Percentiles rank a stretch among this genome's conserved stretches.
Conservation (phyloP, 1,139 yeast species). For the Blastobotrys proliferans region DNA sequence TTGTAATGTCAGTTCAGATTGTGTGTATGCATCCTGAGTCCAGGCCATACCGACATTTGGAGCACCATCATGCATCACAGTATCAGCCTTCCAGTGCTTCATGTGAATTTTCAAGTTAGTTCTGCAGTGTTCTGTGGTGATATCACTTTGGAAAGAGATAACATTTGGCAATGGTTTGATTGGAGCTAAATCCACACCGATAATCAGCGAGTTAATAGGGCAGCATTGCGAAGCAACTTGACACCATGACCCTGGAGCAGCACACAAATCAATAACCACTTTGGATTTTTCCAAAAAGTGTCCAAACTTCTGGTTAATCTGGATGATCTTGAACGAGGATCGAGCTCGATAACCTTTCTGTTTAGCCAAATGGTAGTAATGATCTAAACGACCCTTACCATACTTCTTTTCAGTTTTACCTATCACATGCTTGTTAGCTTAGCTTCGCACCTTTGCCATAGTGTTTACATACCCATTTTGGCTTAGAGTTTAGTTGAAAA, state of each 20-base stretch:
- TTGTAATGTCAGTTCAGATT: constrained; percentile 90
- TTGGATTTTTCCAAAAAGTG: constrained; percentile 94
- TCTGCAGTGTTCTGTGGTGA: constrained; percentile 96
- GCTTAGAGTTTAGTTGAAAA: neutral
- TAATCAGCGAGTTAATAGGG: constrained; percentile 86
- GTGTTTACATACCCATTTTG: constrained; percentile 6
- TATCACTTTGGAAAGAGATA: constrained; percentile 92
- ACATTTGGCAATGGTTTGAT: constrained; percentile 92
- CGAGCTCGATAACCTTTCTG: constrained; percentile 99
- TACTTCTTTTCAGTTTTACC: constrained; percentile 95
- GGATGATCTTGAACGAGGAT: constrained; percentile 93
- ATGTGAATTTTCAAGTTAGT: constrained; percentile 89
- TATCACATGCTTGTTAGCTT: constrained; percentile 40
- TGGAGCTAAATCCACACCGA: constrained; percentile 97
- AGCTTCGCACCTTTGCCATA: constrained; percentile 1
- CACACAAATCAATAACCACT: constrained; percentile 96
- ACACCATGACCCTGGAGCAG: constrained; percentile 99
- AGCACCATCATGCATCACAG: constrained; percentile 98
- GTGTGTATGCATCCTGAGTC: constrained; percentile 99
- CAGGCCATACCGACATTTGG: constrained; percentile 99
- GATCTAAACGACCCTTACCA: constrained; percentile 98
- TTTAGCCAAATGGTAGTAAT: constrained; percentile 91
- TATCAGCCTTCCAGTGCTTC: constrained; percentile 99
- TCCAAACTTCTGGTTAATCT: constrained; percentile 93
- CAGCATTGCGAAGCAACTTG: constrained; percentile 94